Base-by-base conservation (phyloP, 306 rosid genomes). In the Geum urbanum region DNA sequence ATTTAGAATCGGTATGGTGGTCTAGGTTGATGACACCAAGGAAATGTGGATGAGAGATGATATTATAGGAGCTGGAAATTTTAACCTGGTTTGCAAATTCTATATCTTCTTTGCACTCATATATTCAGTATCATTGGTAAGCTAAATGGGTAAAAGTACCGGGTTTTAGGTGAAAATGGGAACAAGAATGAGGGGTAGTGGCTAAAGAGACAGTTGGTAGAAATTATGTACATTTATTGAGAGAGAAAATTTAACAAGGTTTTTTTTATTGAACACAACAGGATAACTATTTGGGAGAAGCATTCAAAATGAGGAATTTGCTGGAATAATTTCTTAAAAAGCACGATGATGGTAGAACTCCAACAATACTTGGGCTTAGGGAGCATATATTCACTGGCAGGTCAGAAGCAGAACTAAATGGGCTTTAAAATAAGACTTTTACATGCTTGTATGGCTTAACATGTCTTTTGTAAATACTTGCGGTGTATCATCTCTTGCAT, bases 351-450 rank as follows among this genome's bases (percentile, higher is more conserved):
- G 90, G 89, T 70, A 80, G 92, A 81, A 63, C 16, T 79, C 98
- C 98, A 18, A 88, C 97, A 19, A 94, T 94, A 70, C 97, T 94
- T 74, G 98, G 98, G 78, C 96, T 94, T 52, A 82, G 98, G 79
- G 98, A 94, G 87, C 89, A 87, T 82, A 94, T 94, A 73, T 94
- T 94, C 80, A 94, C 96, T 68, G 98, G 98, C 84, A 94, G 97
- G 98, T 83, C 75, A 75, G 48, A 51, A 62, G 67, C 16, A 55
- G 67, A 20, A 75, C 78, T 71, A 41, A 62, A 19, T 66, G 59
- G 63, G 63, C 63, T 76, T 24, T 71, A 67, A 51, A 80, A 57
- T 71, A 18, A 67, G 62, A 63, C 41, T 54, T 50, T 12, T 32
- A 16, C 59, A 35, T 41, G 39, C 11, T 67, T 77, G 37, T 40